Conservation (phyloP, 176 grass and related monocot genomes). For the Zizania latifolia region DNA sequence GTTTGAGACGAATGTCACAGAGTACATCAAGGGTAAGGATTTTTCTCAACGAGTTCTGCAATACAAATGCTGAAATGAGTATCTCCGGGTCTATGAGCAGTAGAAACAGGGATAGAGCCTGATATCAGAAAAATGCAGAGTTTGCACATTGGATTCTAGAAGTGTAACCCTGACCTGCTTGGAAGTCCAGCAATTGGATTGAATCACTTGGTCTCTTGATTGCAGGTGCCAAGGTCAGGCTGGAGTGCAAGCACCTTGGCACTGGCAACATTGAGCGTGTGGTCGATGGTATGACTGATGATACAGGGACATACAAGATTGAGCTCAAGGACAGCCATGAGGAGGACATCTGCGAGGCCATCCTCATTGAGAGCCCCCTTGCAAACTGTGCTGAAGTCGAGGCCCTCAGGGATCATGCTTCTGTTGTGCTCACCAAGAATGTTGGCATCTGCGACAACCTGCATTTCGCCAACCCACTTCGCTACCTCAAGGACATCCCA, state of each 20-base stretch:
- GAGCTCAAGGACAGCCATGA: conserved; percentile 61
- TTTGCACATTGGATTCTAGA: neutral
- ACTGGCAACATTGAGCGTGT: conserved; percentile 28
- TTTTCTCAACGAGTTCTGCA: neutral
- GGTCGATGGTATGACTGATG: conserved; percentile 41
- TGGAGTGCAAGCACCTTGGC: conserved; percentile 65
- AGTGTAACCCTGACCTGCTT: neutral
- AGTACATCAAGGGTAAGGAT: conserved; percentile 58
- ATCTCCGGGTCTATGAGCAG: neutral
- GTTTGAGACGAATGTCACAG: conserved; percentile 62
- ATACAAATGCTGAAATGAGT: neutral
- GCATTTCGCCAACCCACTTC: conserved; percentile 52
- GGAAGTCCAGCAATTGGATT: neutral
- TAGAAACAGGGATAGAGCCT: neutral
- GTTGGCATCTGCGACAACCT: conserved; percentile 33
- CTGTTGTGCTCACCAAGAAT: conserved; percentile 38
- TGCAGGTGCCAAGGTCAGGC: conserved; percentile 66
- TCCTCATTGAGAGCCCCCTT: conserved; percentile 50
- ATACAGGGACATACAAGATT: conserved; percentile 52
- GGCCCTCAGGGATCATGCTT: conserved; percentile 27
- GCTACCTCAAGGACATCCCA: conserved; percentile 59
- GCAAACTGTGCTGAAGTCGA: conserved; percentile 34
- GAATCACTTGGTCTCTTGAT: conserved; percentile 11
- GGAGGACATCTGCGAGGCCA: conserved; percentile 66
- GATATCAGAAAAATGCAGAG: neutral